Base-by-base conservation (phyloP, 345 rosid genomes). In the Acer saccharum region DNA sequence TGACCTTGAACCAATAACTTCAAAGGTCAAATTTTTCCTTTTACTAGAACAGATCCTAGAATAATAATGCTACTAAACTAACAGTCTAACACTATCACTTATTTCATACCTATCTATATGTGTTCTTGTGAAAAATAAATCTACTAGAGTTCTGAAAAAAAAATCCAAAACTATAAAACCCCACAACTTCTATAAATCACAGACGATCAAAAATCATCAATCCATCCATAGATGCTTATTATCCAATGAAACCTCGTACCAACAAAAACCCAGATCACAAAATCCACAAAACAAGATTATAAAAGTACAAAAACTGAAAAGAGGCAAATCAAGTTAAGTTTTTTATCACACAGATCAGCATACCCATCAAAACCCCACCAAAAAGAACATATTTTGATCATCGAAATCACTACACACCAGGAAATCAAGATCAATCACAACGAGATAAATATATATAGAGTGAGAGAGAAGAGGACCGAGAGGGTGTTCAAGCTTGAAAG, bases 401-500 rank as follows among this genome's bases (percentile, higher is more conserved):
- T 17, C 57, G 50, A 29, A 44, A 50, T 12, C 8, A 60, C 10
- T 0, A 4, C 6, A 4, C 6, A 58, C 12, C 20, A 58, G 25
- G 9, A 60, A 11, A 63, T 29, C 65, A 68, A 13, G 18, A 58
- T 14, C 54, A 52, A 65, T 48, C 10, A 43, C 16, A 65, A 21
- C 12, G 27, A 46, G 25, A 27, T 44, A 61, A 77, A 39, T 4
- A 39, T 17, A 35, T 57, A 74, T 6, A 64, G 29, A 65, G 20
- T 69, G 18, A 54, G 35, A 73, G 79, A 81, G 32, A 70, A 72
- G 65, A 21, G 72, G 39, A 94, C 98, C 95, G 10, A 94, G 91
- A 43, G 98, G 93, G 71, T 89, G 91, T 86, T 92, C 94, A 81
- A 91, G 81, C 88, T 89, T 94, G 90, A 90, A 90, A 61, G 93